phyloP scores from a whole-genome alignment of 108 stramenopile genomes.

The Seminavis robusta region DNA sequence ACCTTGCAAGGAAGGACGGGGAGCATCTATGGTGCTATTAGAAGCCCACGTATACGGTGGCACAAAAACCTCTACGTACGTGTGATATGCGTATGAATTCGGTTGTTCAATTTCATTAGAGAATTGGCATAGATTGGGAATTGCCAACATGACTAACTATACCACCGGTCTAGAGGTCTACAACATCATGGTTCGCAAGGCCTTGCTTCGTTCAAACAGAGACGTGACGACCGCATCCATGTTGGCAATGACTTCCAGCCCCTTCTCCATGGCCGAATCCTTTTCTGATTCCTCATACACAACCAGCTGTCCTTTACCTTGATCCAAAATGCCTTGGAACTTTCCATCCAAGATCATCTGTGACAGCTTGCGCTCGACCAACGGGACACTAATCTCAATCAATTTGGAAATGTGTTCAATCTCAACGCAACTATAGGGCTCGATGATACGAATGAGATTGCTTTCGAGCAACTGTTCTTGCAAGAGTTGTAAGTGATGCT shows the following conservation, averaged over 20 bases:
- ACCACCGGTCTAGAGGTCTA: too few relatives aligned
- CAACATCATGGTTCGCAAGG: conserved; percentile 80
- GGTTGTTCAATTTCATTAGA: too few relatives aligned
- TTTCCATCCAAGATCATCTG: conserved; percentile 99
- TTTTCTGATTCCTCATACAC: conserved; percentile 79
- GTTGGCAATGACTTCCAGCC: conserved; percentile 87
- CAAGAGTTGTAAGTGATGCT: conserved; percentile 93
- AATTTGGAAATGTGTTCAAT: conserved; percentile 90
- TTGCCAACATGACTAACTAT: too few relatives aligned
- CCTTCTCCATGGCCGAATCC: conserved; percentile 86
- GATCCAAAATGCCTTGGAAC: conserved; percentile 96
- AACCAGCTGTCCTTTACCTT: conserved; percentile 95
- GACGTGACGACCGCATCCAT: conserved; percentile 89
- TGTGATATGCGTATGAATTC: too few relatives aligned
- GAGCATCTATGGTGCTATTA: too few relatives aligned
- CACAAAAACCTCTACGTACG: too few relatives aligned
- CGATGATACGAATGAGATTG: conserved; percentile 95
- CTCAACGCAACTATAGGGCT: conserved; percentile 98
- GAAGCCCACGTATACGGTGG: too few relatives aligned
- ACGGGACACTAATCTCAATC: conserved; percentile 88
- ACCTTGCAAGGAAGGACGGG: too few relatives aligned
- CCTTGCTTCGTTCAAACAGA: conserved; percentile 75
- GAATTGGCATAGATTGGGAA: too few relatives aligned
- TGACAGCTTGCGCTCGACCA: conserved; percentile 93
- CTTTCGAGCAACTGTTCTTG: conserved; percentile 95